phyloP scores from a whole-genome alignment of 306 rosid species.

The Leucaena leucocephala region DNA sequence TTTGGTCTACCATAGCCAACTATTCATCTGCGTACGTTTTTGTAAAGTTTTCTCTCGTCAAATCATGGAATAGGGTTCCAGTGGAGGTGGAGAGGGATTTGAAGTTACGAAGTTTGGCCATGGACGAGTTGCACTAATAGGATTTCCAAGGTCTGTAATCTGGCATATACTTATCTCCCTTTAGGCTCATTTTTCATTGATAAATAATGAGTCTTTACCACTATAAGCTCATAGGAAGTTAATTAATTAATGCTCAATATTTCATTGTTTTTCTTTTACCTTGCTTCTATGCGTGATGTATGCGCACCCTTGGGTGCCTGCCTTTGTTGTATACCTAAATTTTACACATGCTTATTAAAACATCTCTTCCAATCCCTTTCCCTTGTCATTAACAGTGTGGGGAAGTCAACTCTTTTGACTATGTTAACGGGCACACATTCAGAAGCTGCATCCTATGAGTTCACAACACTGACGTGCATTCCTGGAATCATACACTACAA shows the following conservation, averaged over 20 bases:
- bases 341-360: background rate
- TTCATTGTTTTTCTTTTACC: conserved; percentile 2
- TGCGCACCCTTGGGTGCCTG: background rate
- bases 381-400: conserved; percentile 69
- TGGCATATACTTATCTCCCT: conserved; percentile 5
- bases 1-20: conserved; percentile 20
- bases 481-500: conserved; percentile 97
- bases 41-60: conserved; percentile 5
- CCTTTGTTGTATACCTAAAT: conserved; percentile 5
- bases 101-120: conserved; percentile 98
- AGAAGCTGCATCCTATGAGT: conserved; percentile 97
- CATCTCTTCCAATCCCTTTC: conserved; percentile 19
- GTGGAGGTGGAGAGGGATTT: conserved; percentile 98
- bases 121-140: conserved; percentile 97
- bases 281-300: conserved; percentile 4
- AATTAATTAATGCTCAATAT: conserved; percentile 4
- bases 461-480: conserved; percentile 96
- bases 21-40: background rate
- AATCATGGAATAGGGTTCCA: conserved; percentile 73
- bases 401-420: conserved; percentile 97
- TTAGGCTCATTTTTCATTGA: conserved; percentile 10
- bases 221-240: background rate
- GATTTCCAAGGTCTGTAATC: conserved; percentile 87
- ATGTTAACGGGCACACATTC: conserved; percentile 97
- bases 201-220: conserved; percentile 16